Conservation (phyloP, 768 basidiomycete species). For the Pulveroboletus sp. region DNA sequence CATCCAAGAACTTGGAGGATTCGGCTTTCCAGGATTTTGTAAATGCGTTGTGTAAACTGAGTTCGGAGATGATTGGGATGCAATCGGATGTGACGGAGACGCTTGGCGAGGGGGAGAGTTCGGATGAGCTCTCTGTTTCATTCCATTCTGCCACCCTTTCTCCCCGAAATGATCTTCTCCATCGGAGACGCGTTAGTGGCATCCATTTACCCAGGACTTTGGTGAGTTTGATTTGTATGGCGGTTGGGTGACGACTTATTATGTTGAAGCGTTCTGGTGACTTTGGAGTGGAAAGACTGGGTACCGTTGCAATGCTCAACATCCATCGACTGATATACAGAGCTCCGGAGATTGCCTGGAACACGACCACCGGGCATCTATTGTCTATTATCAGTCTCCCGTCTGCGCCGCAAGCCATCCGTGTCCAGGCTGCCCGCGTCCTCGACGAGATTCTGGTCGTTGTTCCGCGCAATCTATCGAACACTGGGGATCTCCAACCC, state of each 20-base stretch:
- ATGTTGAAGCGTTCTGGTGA: slow-evolving; percentile 76
- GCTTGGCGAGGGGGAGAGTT: slow-evolving; percentile 30
- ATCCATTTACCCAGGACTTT: slow-evolving; percentile 79
- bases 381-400: slow-evolving; percentile 70
- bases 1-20: slow-evolving; percentile 82
- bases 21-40: slow-evolving; percentile 76
- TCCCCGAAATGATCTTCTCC: slow-evolving; percentile 41
- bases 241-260: neutral
- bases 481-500: slow-evolving; percentile 58
- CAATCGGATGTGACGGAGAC: slow-evolving; percentile 45
- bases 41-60: slow-evolving; percentile 76
- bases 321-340: slow-evolving; percentile 84
- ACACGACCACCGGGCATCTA: slow-evolving; percentile 75
- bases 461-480: slow-evolving; percentile 69
- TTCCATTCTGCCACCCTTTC: slow-evolving; percentile 37
- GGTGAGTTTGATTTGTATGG: slow-evolving; percentile 42
- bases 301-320: slow-evolving; percentile 77
- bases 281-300: slow-evolving; percentile 88
- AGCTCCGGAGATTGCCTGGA: slow-evolving; percentile 84
- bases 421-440: slow-evolving; percentile 85
- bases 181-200: slow-evolving; percentile 79
- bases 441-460: slow-evolving; percentile 80
- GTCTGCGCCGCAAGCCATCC: slow-evolving; percentile 71
- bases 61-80: slow-evolving; percentile 92
- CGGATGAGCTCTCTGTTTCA: slow-evolving; percentile 31